Evolutionary conservation across 345 rosid genomes (phyloP), one percentile per base, ranked within the genome.

Genomic region (Rubroshorea leprosula): DNA sequence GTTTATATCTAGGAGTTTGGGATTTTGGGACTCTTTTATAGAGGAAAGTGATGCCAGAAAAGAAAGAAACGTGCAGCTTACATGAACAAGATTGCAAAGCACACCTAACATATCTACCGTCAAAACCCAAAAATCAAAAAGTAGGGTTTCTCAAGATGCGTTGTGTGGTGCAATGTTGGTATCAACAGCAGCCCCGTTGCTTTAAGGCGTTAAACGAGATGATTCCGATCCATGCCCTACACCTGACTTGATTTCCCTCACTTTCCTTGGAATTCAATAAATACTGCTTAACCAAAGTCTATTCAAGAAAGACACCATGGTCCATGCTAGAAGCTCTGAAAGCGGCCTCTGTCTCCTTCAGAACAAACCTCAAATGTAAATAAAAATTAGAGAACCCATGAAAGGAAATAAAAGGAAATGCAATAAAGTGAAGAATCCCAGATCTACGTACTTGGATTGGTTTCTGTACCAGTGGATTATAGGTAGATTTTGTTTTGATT

Each of bases 81-180:
- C 51, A 56, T 19, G 35, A 43, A 19, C 58, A 26, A 26, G 41
- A 39, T 17, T 16, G 23, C 62, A 61, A 31, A 43, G 48, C 39
- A 41, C 61, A 65, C 65, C 76, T 23, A 72, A 69, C 29, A 59
- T 38, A 61, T n/a, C 48, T 35, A 19, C 12, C 12, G 27, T 55
- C 48, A 6, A 66, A 52, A 69, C 22, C 41, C 7, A 35, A 1
- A 35, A n/a, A 75, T 66, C 15, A 59, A 72, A 64, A 55, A 7
- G 5, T 35, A 19, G 45, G 39, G n/a, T n/a, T 52, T 19, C 23
- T 5, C 15, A 14, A 13, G n/a, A 17, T 54, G 57, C 23, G 70
- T 60, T 57, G 55, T 4, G 62, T 11, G 80, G 79, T 80, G 72
- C 68, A 64, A 56, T 69, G 75, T 68, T 54, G 75, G 81, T 27